Percentiles rank a stretch among this genome's conserved stretches.
Conservation (phyloP, 108 stramenopile genomes). For the Ochromonas danica region DNA sequence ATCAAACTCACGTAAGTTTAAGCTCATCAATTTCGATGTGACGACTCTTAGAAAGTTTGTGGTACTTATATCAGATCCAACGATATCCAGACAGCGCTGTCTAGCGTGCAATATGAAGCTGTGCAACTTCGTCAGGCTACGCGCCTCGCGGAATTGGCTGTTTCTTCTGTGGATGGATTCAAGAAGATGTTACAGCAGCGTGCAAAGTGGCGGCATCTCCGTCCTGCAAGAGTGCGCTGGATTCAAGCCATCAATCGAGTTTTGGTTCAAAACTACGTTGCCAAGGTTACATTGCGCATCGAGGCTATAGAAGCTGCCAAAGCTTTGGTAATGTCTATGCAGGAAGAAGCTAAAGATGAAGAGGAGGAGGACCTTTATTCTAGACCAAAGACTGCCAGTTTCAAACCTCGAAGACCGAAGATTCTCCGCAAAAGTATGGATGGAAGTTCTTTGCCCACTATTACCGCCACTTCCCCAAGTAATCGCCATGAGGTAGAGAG, state of each 20-base stretch:
- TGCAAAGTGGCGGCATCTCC: not conserved
- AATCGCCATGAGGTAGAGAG: too few species aligned
- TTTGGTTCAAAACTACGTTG: not conserved
- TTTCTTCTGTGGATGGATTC: not conserved
- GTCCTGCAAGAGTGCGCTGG: not conserved
- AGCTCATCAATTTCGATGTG: too few species aligned
- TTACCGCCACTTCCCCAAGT: too few species aligned
- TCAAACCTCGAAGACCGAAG: too few species aligned
- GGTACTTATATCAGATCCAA: not conserved
- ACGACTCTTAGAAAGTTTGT: too few species aligned
- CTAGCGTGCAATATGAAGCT: not conserved
- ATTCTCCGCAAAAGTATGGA: too few species aligned
- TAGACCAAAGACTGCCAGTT: too few species aligned
- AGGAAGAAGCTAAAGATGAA: too few species aligned
- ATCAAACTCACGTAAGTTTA: too few species aligned
- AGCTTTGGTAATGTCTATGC: too few species aligned
- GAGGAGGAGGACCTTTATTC: too few species aligned
- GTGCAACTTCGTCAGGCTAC: not conserved
- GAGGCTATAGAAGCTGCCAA: not conserved
- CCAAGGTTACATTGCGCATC: not conserved
- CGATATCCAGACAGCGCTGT: not conserved
- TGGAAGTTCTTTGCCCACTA: too few species aligned
- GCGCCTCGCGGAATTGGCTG: not conserved
- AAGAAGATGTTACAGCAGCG: not conserved
- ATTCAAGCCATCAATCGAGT: not conserved